phyloP scores from a whole-genome alignment of 2,329 filamentous ascomycete species.

The Elsinoe perseae region DNA sequence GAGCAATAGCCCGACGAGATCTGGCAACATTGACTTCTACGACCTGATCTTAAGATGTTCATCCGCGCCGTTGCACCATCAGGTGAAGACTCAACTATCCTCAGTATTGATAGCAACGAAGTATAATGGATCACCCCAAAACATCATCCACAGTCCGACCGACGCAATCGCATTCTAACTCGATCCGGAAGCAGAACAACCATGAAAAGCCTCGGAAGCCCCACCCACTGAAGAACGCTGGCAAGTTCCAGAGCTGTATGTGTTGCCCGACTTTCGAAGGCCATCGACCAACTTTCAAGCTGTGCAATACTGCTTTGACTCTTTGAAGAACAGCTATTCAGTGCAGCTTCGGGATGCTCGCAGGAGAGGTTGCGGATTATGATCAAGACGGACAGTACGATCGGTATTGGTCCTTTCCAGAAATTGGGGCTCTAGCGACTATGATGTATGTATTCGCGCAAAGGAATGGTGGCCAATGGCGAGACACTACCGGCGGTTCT shows the following conservation, averaged over 20 bases:
- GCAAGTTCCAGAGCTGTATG: neutral
- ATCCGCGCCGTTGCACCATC: neutral
- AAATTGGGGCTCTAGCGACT: neutral
- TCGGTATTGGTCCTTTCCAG: neutral
- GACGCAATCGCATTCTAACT: neutral
- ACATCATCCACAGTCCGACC: neutral
- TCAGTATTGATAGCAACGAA: neutral
- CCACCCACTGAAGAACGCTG: neutral
- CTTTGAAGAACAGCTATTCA: neutral
- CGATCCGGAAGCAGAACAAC: neutral
- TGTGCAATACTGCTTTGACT: neutral
- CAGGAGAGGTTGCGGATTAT: neutral
- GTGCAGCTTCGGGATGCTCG: neutral
- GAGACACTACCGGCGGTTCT: neutral
- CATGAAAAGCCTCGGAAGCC: neutral
- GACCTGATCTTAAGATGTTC: neutral
- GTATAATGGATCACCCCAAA: neutral
- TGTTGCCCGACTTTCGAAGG: neutral
- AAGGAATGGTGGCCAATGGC: neutral
- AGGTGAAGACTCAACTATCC: neutral
- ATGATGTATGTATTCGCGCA: neutral
- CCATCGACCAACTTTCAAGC: neutral
- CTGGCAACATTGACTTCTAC: neutral
- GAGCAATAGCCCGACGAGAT: neutral
- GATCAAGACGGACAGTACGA: neutral